A percentile compares a stretch with the other conserved stretches of the same genome.
phyloP scores from a whole-genome alignment of 805 yeast species.

The Maudiozyma saulgeensis region DNA sequence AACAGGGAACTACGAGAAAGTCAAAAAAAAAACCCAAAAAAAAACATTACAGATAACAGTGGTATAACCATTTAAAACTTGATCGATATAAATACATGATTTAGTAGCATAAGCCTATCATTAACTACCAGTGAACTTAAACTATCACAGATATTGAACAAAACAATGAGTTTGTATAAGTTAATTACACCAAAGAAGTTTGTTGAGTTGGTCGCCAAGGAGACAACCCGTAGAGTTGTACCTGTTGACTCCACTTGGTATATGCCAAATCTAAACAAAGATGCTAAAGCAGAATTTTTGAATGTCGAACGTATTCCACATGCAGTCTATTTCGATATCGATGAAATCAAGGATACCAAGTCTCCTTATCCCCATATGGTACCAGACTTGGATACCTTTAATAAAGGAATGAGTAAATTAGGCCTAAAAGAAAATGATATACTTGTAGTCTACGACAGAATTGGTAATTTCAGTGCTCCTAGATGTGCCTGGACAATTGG shows the following conservation, averaged over 20 bases:
- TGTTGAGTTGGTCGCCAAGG: slow-evolving; percentile 12
- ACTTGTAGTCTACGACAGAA: slow-evolving; percentile 74
- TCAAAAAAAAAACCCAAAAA: no score
- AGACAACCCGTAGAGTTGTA: slow-evolving; percentile 29
- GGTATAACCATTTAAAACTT: no score
- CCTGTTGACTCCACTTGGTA: slow-evolving; percentile 91
- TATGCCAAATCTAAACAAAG: slow-evolving; percentile 63
- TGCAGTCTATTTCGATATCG: slow-evolving; percentile 73
- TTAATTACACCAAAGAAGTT: slow-evolving; percentile 23
- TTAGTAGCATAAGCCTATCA: no score
- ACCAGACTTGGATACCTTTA: slow-evolving; percentile 53
- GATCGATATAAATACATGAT: no score
- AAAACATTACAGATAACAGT: no score
- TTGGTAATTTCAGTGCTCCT: slow-evolving; percentile 80
- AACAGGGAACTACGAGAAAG: no score
- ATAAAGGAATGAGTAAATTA: slow-evolving; percentile 39
- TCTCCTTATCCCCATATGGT: slow-evolving; percentile 87
- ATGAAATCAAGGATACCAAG: slow-evolving; percentile 46
- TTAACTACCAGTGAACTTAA: no score
- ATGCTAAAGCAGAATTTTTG: slow-evolving; percentile 49
- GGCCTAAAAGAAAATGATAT: slow-evolving; percentile 50
- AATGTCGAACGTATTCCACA: slow-evolving; percentile 49
- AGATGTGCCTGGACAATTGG: slow-evolving; percentile 88
- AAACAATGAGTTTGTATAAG: slow-evolving; percentile 20
- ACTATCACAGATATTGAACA: background rate